These are phyloP conservation scores for Entonaema liquescens DNA, from an alignment of 495 filamentous ascomycete species.

Conservation along the genomic window DNA sequence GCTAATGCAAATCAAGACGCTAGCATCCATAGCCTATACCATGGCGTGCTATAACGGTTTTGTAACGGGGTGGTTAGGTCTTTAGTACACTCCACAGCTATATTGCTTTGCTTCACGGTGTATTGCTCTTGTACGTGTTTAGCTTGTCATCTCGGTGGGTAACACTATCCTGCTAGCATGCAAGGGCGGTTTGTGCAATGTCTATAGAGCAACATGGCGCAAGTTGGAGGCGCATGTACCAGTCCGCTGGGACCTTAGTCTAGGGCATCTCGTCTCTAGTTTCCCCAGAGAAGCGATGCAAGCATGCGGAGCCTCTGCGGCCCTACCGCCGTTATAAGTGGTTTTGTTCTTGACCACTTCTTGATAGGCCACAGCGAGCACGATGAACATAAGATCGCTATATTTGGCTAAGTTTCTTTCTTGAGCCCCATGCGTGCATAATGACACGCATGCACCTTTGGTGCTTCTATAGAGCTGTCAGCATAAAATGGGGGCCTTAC, in stretches of 20 bases:
- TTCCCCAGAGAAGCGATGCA: not conserved
- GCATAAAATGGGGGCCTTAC: not conserved
- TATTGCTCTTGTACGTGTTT: not conserved
- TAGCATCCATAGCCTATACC: not conserved
- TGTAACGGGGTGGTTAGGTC: not conserved
- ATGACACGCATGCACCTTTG: not conserved
- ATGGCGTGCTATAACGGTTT: not conserved
- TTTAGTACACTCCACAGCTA: not conserved
- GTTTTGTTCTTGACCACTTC: not conserved
- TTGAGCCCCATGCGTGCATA: not conserved
- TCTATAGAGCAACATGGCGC: not conserved
- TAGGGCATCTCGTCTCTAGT: not conserved
- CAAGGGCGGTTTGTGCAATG: not conserved
- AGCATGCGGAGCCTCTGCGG: not conserved
- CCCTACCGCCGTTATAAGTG: not conserved
- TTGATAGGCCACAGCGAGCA: not conserved
- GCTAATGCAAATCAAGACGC: not conserved
- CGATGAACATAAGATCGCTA: not conserved
- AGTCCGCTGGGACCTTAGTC: not conserved
- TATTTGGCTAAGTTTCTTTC: not conserved
- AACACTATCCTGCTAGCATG: not conserved
- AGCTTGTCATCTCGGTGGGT: not conserved
- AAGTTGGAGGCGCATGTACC: not conserved
- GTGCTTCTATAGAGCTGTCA: not conserved
- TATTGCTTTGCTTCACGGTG: not conserved